A percentile compares a stretch with the other conserved stretches of the same genome.
Evolutionary conservation across 768 basidiomycete genomes (phyloP).

Genomic region (Mycena vitilis): DNA sequence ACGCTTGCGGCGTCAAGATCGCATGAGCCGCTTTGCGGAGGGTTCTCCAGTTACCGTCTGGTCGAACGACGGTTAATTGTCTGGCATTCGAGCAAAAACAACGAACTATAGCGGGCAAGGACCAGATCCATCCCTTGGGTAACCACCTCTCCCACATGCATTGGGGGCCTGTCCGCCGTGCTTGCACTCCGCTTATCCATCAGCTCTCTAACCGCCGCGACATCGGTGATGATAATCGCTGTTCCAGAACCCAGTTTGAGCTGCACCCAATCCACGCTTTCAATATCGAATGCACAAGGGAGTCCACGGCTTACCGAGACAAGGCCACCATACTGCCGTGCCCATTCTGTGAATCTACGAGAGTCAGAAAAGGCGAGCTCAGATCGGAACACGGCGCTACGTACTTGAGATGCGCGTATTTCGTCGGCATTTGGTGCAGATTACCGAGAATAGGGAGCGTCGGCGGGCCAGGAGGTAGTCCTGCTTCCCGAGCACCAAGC

Average conservation of each 20-base stretch:
- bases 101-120: conserved; percentile 18
- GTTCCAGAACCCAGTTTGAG: conserved; percentile 24
- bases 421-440: conserved; percentile 28
- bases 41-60: conserved; percentile 28
- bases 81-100: neutral
- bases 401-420: conserved; percentile 31
- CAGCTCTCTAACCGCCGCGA: conserved; percentile 20
- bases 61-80: neutral
- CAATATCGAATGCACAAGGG: neutral
- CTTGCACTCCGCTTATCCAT: conserved; percentile 32
- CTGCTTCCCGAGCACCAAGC: conserved; percentile 23
- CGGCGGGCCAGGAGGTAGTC: conserved; percentile 33
- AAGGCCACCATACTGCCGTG: conserved; percentile 42
- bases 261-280: neutral
- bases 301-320: conserved; percentile 33
- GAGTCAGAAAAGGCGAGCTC: no score
- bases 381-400: neutral
- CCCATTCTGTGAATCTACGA: conserved; percentile 44
- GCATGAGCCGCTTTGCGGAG: conserved; percentile 33
- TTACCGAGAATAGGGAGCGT: conserved; percentile 34
- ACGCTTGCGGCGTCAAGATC: conserved; percentile 38
- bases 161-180: conserved; percentile 42
- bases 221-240: conserved; percentile 16
- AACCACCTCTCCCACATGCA: conserved; percentile 35
- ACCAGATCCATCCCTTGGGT: conserved; percentile 31